Base-by-base conservation (phyloP, 2,329 filamentous ascomycete genomes). In the Fonsecaea nubica region DNA sequence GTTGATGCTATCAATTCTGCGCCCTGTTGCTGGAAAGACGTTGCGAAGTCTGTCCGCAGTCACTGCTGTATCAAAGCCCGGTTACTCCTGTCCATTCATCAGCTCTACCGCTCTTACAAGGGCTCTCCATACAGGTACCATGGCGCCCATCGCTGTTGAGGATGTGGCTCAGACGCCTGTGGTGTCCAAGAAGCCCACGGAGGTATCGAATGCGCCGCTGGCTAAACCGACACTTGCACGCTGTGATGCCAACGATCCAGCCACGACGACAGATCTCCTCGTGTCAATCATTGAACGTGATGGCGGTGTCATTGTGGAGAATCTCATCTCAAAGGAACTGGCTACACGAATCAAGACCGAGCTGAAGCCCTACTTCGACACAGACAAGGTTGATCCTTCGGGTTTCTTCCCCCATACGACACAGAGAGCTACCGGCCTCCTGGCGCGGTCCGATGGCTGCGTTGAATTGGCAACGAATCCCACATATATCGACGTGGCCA, bases 361-460 rank as follows among this genome's bases (percentile, higher is more conserved):
- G 52, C 65, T 73, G 13, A 71, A 73, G 45, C 73, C 72, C 10
- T 72, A 65, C 40, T 69, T 74, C 57, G 64, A 71, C 40, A 69
- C 64, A 40, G 73, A 74, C 61, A 68, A 71, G 35, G 61, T 66
- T 35, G 68, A 70, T 35, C 36, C 53, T 6, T 66, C 65, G 12
- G 68, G 80, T 7, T 73, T 74, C 69, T 74, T 74, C 52, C 72
- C 73, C 2, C 66, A 69, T 21, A 71, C 73, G 18, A 76, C 74
- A 2, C 67, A 74, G 48, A 67, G 74, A 21, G 80, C 80, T 0
- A 77, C 77, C 1, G 79, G 80, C 1, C 65, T 82, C 18, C 66
- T 81, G 13, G 77, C 72, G 2, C 73, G 76, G 9, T 81, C 80
- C 0, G 75, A 78, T 38, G 76, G 73, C 0, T 80, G 78, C 33